A percentile compares a stretch with the other conserved stretches of the same genome.
Evolutionary conservation across 805 yeast species (phyloP).

Genomic region (Teunomyces lycoperdinae): DNA sequence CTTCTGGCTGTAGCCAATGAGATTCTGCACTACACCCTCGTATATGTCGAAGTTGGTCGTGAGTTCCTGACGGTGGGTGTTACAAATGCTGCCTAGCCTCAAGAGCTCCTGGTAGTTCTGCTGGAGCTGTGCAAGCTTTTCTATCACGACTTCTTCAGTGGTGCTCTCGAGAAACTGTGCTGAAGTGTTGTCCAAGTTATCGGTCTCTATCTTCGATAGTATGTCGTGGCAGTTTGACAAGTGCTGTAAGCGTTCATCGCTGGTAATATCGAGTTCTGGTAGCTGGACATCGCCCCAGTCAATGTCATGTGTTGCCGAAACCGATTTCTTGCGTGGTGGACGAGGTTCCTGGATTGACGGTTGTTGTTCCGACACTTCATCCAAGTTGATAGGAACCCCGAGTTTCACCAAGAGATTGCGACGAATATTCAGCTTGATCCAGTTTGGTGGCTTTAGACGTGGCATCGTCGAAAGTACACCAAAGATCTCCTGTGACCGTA

Average conservation of each 20-base stretch:
- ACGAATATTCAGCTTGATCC: constrained; percentile 67
- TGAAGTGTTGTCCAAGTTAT: constrained; percentile 31
- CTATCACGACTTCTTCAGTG: constrained; percentile 12
- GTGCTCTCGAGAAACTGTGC: constrained; percentile 21
- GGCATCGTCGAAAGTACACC: constrained; percentile 47
- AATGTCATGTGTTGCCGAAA: constrained; percentile 15
- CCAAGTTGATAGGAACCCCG: constrained; percentile 72
- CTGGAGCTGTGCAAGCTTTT: constrained; percentile 34
- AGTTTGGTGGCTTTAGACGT: constrained; percentile 56
- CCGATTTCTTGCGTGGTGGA: constrained; percentile 4
- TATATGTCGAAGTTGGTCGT: constrained; percentile 69
- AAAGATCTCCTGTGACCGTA: constrained; percentile 41
- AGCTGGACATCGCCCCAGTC: constrained; percentile 34
- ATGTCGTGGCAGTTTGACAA: constrained; percentile 24
- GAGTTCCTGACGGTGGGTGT: constrained; percentile 45
- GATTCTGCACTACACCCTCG: constrained; percentile 83
- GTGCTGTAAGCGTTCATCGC: constrained; percentile 23
- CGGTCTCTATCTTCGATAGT: constrained; percentile 32
- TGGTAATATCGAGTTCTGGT: constrained; percentile 34
- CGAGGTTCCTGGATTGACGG: not conserved
- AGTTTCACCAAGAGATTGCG: constrained; percentile 60
- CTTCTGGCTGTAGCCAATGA: constrained; percentile 88
- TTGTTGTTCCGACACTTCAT: constrained; percentile 37
- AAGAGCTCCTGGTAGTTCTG: constrained; percentile 25
- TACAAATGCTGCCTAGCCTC: constrained; percentile 47